A percentile compares a stretch with the other conserved stretches of the same genome.
Conservation (phyloP, 345 rosid species). For the Populus simonii region DNA sequence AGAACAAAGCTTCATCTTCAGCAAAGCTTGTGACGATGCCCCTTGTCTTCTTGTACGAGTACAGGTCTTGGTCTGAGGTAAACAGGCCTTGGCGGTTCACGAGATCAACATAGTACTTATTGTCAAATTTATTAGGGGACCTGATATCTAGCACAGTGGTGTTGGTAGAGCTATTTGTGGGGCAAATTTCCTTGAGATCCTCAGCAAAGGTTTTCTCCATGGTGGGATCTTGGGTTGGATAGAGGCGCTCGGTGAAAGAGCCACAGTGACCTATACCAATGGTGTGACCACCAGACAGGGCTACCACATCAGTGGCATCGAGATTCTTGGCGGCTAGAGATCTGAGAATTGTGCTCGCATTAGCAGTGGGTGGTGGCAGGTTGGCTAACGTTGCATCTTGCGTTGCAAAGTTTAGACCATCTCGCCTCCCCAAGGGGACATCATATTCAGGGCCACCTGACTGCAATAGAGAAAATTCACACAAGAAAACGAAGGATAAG, state of each 20-base stretch:
- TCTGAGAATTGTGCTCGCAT: conserved; percentile 38
- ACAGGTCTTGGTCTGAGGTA: conserved; percentile 85
- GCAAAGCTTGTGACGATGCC: conserved; percentile 62
- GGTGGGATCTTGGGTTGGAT: conserved; percentile 73
- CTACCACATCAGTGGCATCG: conserved; percentile 64
- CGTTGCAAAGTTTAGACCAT: conserved; percentile 54
- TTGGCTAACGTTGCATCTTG: conserved; percentile 44
- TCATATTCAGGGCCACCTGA: conserved; percentile 77
- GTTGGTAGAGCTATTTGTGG: conserved; percentile 35
- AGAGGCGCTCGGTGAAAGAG: conserved; percentile 54
- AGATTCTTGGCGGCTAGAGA: conserved; percentile 45
- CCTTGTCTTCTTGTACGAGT: conserved; percentile 51
- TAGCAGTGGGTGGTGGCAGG: conserved; percentile 50
- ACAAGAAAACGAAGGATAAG: not conserved
- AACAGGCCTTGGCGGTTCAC: conserved; percentile 79
- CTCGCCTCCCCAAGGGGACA: conserved; percentile 74
- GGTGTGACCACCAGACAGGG: conserved; percentile 92
- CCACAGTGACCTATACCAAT: conserved; percentile 65
- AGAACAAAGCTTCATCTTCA: conserved; percentile 49
- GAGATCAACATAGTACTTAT: conserved; percentile 73
- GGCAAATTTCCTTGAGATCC: conserved; percentile 52
- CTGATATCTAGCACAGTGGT: conserved; percentile 55
- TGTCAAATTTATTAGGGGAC: conserved; percentile 67
- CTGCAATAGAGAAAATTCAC: conserved; percentile 26
- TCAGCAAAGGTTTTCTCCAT: conserved; percentile 66